A percentile compares a stretch with the other conserved stretches of the same genome.
Evolutionary conservation across 495 filamentous ascomycete species (phyloP).

Genomic region (Hypoxylon subgilvum): DNA sequence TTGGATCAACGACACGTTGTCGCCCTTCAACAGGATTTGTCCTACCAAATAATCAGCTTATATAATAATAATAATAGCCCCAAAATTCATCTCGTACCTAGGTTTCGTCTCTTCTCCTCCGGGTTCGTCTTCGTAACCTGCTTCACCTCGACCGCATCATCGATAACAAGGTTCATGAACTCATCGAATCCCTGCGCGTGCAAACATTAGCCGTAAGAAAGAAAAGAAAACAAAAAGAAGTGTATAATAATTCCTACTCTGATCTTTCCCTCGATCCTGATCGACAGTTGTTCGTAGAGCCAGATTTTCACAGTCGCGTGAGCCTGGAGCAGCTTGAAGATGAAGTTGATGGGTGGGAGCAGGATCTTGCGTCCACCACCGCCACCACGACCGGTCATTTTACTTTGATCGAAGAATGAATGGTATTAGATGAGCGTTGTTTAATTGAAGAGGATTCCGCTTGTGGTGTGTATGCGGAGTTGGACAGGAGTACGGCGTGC

Average conservation of each 20-base stretch:
- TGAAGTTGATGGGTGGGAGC: slow-evolving; percentile 96
- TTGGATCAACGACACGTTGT: slow-evolving; percentile 96
- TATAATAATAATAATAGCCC: background rate
- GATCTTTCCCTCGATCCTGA: slow-evolving; percentile 94
- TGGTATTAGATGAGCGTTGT: background rate
- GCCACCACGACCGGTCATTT: slow-evolving; percentile 81
- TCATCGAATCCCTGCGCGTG: slow-evolving; percentile 83
- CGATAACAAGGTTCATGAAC: slow-evolving; percentile 98
- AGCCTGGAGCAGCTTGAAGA: slow-evolving; percentile 89
- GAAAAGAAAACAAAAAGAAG: background rate
- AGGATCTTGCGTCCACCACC: slow-evolving; percentile 86
- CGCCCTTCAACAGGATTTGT: slow-evolving; percentile 95
- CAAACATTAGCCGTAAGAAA: slow-evolving; percentile 19
- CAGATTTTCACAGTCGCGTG: slow-evolving; percentile 89
- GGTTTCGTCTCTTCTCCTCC: slow-evolving; percentile 74
- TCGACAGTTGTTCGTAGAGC: slow-evolving; percentile 93
- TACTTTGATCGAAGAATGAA: slow-evolving; percentile 31
- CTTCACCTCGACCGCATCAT: slow-evolving; percentile 93
- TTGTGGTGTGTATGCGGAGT: slow-evolving; percentile 3
- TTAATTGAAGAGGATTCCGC: background rate
- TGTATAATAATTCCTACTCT: slow-evolving; percentile 66
- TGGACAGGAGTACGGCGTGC: background rate
- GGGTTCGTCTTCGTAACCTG: slow-evolving; percentile 76
- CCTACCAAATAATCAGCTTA: slow-evolving; percentile 61
- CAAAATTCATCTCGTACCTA: slow-evolving; percentile 66